These are phyloP conservation scores for Dioszegia aurantiaca DNA, from an alignment of 768 basidiomycete species.

Conservation along the genomic window DNA sequence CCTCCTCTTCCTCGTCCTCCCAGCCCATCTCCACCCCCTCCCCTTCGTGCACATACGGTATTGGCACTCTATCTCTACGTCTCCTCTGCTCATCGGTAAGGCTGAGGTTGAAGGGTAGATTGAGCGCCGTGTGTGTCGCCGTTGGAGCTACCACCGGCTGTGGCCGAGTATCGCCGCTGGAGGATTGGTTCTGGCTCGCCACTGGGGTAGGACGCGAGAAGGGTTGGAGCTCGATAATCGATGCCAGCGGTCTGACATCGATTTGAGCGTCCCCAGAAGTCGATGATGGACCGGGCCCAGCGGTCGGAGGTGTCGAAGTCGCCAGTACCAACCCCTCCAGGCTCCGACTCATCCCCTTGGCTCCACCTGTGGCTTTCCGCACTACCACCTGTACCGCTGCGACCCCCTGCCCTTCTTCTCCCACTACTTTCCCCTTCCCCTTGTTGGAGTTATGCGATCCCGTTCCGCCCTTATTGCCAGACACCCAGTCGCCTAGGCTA, in stretches of 20 bases:
- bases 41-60: conserved; percentile 90
- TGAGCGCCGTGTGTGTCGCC: conserved; percentile 61
- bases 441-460: conserved; percentile 16
- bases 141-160: conserved; percentile 24
- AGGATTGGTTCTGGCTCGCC: conserved; percentile 41
- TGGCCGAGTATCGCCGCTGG: not conserved
- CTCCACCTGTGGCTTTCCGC: conserved; percentile 44
- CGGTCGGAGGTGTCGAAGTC: not conserved
- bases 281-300: too few species aligned
- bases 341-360: conserved; percentile 45
- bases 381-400: conserved; percentile 61
- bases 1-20: conserved; percentile 40
- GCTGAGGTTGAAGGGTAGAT: conserved; percentile 80
- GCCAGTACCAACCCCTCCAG: conserved; percentile 22
- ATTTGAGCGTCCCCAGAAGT: too few species aligned
- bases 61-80: conserved; percentile 73
- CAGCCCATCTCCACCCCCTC: conserved; percentile 39
- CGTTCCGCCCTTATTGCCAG: not conserved
- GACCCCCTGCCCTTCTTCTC: conserved; percentile 53
- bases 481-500: conserved; percentile 28
- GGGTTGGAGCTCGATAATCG: conserved; percentile 23
- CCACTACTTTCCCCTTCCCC: conserved; percentile 2
- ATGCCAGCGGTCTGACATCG: conserved; percentile 8
- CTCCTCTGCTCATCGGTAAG: conserved; percentile 78
- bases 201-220: conserved; percentile 30